Conservation (phyloP, 306 rosid genomes). For the Cajanus cajan region DNA sequence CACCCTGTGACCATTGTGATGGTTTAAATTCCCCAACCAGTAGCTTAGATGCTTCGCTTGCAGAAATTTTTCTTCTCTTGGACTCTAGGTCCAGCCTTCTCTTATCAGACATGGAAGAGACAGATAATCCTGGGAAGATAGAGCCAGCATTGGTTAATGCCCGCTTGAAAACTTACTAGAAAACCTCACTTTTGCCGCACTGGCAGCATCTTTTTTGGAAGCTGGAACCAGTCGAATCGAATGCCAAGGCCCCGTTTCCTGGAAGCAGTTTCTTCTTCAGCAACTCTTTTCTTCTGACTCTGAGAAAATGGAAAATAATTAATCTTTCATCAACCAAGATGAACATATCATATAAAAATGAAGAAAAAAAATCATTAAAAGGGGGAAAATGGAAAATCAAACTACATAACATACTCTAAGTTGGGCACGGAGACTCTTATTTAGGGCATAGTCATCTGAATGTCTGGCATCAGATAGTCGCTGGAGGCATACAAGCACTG, state of each 20-base stretch:
- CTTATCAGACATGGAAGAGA: slow-evolving; percentile 46
- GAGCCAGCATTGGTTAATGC: slow-evolving; percentile 64
- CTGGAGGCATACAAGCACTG: slow-evolving; percentile 76
- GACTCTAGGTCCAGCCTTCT: slow-evolving; percentile 51
- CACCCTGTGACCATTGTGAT: slow-evolving; percentile 58
- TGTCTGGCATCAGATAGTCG: slow-evolving; percentile 69
- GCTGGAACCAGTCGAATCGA: slow-evolving; percentile 74
- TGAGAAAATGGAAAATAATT: slow-evolving; percentile 37
- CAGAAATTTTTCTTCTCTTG: slow-evolving; percentile 70
- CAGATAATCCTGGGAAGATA: slow-evolving; percentile 59
- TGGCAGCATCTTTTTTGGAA: slow-evolving; percentile 54
- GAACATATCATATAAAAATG: neutral
- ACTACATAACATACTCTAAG: slow-evolving; percentile 59
- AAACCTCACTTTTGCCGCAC: slow-evolving; percentile 62
- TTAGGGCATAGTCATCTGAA: slow-evolving; percentile 75
- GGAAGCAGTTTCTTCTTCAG: slow-evolving; percentile 74
- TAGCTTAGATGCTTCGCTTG: slow-evolving; percentile 54
- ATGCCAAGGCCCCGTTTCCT: slow-evolving; percentile 70
- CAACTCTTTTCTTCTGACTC: slow-evolving; percentile 88
- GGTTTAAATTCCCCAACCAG: slow-evolving; percentile 57
- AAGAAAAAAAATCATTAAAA: neutral
- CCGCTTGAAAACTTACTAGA: slow-evolving; percentile 63
- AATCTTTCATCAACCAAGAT: neutral
- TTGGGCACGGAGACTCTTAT: slow-evolving; percentile 67
- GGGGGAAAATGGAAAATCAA: neutral